Percentiles rank a stretch among this genome's conserved stretches.
Conservation (phyloP, 805 yeast species). For the Yamadazyma sp. region DNA sequence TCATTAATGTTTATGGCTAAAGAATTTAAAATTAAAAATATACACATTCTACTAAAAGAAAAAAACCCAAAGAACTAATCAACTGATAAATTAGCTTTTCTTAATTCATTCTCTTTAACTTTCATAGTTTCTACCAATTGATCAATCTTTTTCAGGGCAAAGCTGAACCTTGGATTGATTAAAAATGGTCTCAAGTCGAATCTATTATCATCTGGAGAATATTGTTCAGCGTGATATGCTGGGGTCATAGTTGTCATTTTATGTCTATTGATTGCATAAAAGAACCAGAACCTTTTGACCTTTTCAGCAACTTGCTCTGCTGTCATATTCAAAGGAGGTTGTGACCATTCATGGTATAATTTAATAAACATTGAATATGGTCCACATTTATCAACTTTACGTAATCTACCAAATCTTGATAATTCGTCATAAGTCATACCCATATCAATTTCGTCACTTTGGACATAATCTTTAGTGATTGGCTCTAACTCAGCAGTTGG, state of each 20-base stretch:
- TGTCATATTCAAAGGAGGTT: conserved; percentile 55
- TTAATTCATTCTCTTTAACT: conserved; percentile 35
- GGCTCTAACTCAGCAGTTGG: conserved; percentile 99
- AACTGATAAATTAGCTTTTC: conserved; percentile 37
- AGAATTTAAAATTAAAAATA: background rate
- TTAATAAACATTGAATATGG: conserved; percentile 94
- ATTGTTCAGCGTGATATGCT: conserved; percentile 95
- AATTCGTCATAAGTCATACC: conserved; percentile 97
- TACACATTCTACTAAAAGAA: background rate
- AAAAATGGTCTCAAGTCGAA: conserved; percentile 95
- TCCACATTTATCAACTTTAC: conserved; percentile 93
- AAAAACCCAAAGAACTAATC: conserved; percentile 32
- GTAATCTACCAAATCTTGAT: conserved; percentile 81
- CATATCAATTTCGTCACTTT: conserved; percentile 96
- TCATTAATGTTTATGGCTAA: conserved; percentile 1
- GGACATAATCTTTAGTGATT: conserved; percentile 86
- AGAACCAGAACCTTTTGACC: conserved; percentile 89
- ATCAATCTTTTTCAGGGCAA: conserved; percentile 89
- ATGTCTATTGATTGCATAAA: conserved; percentile 92
- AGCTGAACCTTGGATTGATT: conserved; percentile 82
- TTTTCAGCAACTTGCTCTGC: conserved; percentile 87
- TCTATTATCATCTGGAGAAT: conserved; percentile 97
- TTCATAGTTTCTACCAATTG: conserved; percentile 60
- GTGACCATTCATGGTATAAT: conserved; percentile 89
- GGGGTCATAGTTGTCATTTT: conserved; percentile 98